Evolutionary conservation across 805 yeast genomes (phyloP), one percentile per base, ranked within the genome.

Genomic region (Nakazawaea ambrosiae): DNA sequence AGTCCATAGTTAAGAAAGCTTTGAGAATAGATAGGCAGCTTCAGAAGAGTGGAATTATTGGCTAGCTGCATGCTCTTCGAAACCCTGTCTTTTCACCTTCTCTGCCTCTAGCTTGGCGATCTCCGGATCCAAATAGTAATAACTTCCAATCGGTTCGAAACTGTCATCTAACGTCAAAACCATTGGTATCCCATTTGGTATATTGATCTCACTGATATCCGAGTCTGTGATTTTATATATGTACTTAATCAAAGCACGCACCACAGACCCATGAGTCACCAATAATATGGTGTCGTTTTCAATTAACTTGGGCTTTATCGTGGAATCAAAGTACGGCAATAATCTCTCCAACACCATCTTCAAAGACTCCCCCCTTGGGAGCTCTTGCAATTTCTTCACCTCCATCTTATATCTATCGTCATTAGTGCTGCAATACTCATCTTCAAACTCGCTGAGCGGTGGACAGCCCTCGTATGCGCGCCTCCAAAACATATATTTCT

Each of bases 141-240:
- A 79, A 26, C 70, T 73, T 55, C 60, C 67, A 49, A 63, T 63
- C 51, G 69, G 74, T 50, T 60, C 58, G 54, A 66, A 66, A 17
- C 63, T 50, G 34, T 66, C 72, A 49, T 76, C 77, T 49, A 82
- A 61, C 49, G 78, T 79, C 47, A 82, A 63, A 34, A 78, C 79
- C 58, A 84, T 66, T 32, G 95, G 95, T 36, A 83, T 81, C 40
- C 88, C 92, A 52, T 87, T 84, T 20, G 94, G 92, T 39, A 84
- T 81, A 62, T 84, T 83, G 45, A 84, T 70, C 34, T 75, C 72
- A 40, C 83, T 81, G 47, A 84, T 83, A 33, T 75, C 82, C 3
- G 69, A 74, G 50, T 81, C 87, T 34, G 77, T 67, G 28, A 84
- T 73, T 14, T 65, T 63, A 60, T 79, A 82, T 46, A 84, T 55